phyloP scores from a whole-genome alignment of 2,329 filamentous ascomycete species.

The Cordyceps farinosa region DNA sequence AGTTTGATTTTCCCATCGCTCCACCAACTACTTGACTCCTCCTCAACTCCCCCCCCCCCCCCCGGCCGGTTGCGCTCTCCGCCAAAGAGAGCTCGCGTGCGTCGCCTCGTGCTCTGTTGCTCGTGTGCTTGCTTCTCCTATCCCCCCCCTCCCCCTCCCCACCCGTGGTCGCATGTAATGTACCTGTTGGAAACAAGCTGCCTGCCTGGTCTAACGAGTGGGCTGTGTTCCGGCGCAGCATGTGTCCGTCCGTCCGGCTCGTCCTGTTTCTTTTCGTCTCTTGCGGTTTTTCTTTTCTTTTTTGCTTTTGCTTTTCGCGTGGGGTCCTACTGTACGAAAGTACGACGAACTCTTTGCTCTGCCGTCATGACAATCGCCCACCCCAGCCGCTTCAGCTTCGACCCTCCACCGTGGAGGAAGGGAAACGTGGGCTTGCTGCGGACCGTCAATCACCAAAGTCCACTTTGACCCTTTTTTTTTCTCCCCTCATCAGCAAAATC shows the following conservation, averaged over 20 bases:
- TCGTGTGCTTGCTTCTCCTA: not conserved
- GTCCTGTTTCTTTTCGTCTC: not conserved
- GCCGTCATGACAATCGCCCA: too few relatives aligned
- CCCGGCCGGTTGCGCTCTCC: not conserved
- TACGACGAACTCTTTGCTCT: too few relatives aligned
- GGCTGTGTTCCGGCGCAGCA: not conserved
- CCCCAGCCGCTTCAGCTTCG: not conserved
- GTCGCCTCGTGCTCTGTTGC: slow-evolving; percentile 22
- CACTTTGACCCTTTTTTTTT: slow-evolving; percentile 16
- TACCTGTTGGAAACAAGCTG: not conserved
- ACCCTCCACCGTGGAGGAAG: slow-evolving; percentile 2
- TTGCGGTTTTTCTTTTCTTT: not conserved
- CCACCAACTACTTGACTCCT: too few relatives aligned
- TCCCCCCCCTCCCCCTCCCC: not conserved
- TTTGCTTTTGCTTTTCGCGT: too few relatives aligned
- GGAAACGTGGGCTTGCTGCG: not conserved
- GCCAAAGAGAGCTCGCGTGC: slow-evolving; percentile 13
- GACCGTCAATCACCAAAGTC: not conserved
- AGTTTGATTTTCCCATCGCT: too few relatives aligned
- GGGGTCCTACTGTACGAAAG: too few relatives aligned
- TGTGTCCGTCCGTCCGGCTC: not conserved
- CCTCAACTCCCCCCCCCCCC: too few relatives aligned
- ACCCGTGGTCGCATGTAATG: not conserved
- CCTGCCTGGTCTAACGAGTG: too few relatives aligned
- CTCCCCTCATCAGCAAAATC: not conserved